phyloP scores from a whole-genome alignment of 2,329 filamentous ascomycete species.

The Acephala macrosclerotiorum region DNA sequence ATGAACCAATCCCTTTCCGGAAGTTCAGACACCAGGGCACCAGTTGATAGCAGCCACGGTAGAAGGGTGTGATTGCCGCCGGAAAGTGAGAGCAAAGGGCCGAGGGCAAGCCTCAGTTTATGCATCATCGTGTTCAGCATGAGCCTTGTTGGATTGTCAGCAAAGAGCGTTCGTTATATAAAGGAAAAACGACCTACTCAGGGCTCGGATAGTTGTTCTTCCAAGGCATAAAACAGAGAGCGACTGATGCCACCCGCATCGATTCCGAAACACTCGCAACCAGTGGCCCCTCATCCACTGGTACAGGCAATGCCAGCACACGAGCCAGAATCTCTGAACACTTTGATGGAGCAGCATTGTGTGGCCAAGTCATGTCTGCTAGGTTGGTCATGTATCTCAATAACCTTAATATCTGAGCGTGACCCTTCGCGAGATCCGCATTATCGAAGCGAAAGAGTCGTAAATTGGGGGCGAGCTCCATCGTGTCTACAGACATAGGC shows the following conservation, averaged over 20 bases:
- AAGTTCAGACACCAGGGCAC: conserved; percentile 4
- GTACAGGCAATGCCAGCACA: conserved; percentile 9
- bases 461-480: neutral
- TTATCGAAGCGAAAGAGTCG: neutral
- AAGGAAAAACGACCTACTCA: neutral
- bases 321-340: conserved; percentile 18
- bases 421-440: neutral
- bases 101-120: conserved; percentile 18
- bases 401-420: neutral
- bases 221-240: conserved; percentile 16
- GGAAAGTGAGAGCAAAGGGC: neutral
- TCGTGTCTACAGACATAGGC: neutral
- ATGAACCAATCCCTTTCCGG: conserved; percentile 19
- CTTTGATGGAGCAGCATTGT: conserved; percentile 3
- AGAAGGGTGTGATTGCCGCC: neutral
- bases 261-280: conserved; percentile 15
- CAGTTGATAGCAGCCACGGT: conserved; percentile 13
- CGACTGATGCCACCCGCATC: conserved; percentile 9
- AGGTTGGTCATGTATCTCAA: conserved; percentile 6
- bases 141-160: conserved; percentile 2
- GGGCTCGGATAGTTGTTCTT: conserved; percentile 20
- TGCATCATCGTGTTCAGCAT: conserved; percentile 20
- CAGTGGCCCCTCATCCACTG: conserved; percentile 15
- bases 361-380: conserved; percentile 13
- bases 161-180: neutral